Base-by-base conservation (phyloP, 345 rosid species). In the Erucastrum elatum region DNA sequence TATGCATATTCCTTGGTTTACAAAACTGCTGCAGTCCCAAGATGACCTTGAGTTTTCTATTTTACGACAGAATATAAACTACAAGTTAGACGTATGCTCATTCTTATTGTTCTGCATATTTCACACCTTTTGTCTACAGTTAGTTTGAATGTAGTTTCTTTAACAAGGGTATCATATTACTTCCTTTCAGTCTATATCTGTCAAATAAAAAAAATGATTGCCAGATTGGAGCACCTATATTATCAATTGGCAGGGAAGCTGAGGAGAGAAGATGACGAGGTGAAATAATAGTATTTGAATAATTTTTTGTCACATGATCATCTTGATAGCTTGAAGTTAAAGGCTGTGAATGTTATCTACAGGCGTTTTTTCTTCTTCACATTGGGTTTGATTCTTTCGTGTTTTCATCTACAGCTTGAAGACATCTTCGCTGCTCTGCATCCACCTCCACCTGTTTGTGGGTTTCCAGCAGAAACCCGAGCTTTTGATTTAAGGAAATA, bases 361-460 rank as follows among this genome's bases (percentile, higher is more conserved):
- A n/a, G 6, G 55, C 41, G 8, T 31, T 6, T 8, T 67, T 4
- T 59, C 34, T 49, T 44, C 21, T 9, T 62, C 2, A 4, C 53
- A 68, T 49, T 13, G 27, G 13, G 9, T 11, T 26, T 63, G 55
- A 74, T 58, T 4, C 21, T 51, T 55, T 61, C 41, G 13, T 46
- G 1, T 55, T 78, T 58, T 67, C 16, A 58, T 78, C 12, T 75
- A 66, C 86, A 94, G 96, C 92, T 85, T 81, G 84, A 88, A n/a
- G n/a, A n/a, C 13, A 74, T 94, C 46, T 74, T 94, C 85, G 89
- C 92, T 82, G 90, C 91, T 80, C 92, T 89, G 44, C 98, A 92
- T 81, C 98, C 92, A 71, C 90, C 88, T 77, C 97, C 97, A 77
- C 95, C 98, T 82, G 97, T 94, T 61, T 94, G 97, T 80, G 96